Evolutionary conservation across 257 asterid species (phyloP), one percentile per base, ranked within the genome.

Genomic region (Mentha longifolia): DNA sequence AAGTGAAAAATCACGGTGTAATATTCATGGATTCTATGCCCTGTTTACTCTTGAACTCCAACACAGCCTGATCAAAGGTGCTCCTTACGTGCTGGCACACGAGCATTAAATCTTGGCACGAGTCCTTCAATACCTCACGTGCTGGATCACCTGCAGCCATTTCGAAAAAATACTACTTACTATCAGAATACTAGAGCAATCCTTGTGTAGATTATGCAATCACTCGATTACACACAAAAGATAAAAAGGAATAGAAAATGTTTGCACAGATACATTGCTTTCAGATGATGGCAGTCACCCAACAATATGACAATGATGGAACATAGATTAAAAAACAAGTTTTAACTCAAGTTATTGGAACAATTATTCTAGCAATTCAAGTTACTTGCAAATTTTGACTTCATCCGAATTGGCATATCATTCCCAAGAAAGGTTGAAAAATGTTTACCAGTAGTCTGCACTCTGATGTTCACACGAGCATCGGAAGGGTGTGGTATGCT

Each of bases 401-500:
- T 14, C 16, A 45, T 45, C n/a, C 9, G 50, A 45, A 45, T 45
- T 45, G 51, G 19, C 22, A n/a, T n/a, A 51, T 16, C 12, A 51
- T 16, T 55, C 17, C 0, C 30, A n/a, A 3, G 9, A 14, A 51
- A 12, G 30, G 3, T 47, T 33, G 13, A 61, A n/a, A n/a, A 77
- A 71, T 17, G 30, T 19, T 77, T 83, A 95, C 99, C 98, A 13
- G 96, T 95, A 0, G 98, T 89, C 85, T 92, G 99, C 67, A 94
- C 95, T 74, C 98, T 84, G 20, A 94, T 84, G 75, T 94, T 94
- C 47, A 94, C 99, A 8, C 90, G 78, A 68, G 96, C 96, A 79
- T 91, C 98, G 41, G 97, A 79, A 59, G 99, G 99, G 75, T 94
- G 97, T 3, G 99, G 99, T 61, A 94, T 91, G 87, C 97, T 94